Conservation (phyloP, 805 yeast species). For the Schwanniomyces yamadae region DNA sequence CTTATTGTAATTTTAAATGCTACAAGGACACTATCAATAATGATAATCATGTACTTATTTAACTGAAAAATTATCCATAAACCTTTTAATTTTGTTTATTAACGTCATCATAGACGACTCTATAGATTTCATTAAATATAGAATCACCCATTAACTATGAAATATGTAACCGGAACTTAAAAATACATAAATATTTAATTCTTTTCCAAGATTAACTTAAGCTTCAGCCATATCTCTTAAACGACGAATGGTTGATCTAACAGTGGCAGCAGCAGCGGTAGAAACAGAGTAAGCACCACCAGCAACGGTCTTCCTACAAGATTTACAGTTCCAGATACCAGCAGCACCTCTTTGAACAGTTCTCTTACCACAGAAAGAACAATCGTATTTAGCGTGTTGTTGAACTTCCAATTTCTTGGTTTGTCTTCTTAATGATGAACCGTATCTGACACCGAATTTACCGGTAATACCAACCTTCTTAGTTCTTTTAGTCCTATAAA, state of each 20-base stretch:
- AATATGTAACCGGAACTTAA: slow-evolving; percentile 15
- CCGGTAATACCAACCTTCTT: slow-evolving; percentile 99
- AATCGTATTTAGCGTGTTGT: slow-evolving; percentile 98
- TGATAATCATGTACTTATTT: no score
- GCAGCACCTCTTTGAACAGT: slow-evolving; percentile 95
- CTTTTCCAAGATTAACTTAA: slow-evolving; percentile 46
- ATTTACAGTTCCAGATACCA: slow-evolving; percentile 98
- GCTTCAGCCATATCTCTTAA: slow-evolving; percentile 99
- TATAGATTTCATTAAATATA: slow-evolving; percentile 6
- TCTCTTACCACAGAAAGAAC: slow-evolving; percentile 99
- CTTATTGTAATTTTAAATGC: no score
- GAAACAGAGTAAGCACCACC: slow-evolving; percentile 99
- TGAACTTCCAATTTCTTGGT: slow-evolving; percentile 98
- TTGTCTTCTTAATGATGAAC: slow-evolving; percentile 99
- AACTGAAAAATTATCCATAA: no score
- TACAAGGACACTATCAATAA: no score
- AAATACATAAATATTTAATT: slow-evolving; percentile 18
- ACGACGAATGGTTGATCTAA: slow-evolving; percentile 99
- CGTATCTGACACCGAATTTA: slow-evolving; percentile 99
- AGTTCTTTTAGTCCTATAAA: slow-evolving; percentile 96
- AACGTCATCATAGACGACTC: slow-evolving; percentile 7
- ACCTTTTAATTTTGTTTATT: slow-evolving; percentile 7
- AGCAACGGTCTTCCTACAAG: slow-evolving; percentile 96
- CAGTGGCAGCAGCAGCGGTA: slow-evolving; percentile 99
- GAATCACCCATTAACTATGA: slow-evolving; percentile 6